Conservation (phyloP, 371 early-diverging fungal genomes). For the Actinomucor elegans region DNA sequence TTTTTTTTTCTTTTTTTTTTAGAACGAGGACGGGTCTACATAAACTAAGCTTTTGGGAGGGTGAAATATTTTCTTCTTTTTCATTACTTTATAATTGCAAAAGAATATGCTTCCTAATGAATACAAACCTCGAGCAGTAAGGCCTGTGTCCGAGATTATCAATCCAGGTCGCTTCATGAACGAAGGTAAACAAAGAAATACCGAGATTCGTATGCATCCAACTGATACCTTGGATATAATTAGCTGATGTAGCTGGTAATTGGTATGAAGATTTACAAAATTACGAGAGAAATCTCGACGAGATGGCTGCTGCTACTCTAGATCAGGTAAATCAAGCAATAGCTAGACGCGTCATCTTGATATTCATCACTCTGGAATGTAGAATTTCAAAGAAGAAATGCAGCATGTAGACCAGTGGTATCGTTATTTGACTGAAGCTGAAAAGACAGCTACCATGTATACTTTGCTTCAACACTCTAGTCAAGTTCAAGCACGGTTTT, state of each 20-base stretch:
- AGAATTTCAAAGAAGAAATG: slow-evolving; percentile 88
- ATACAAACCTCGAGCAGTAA: slow-evolving; percentile 18
- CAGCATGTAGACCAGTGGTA: slow-evolving; percentile 94
- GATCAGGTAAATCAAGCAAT: slow-evolving; percentile 55
- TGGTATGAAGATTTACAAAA: slow-evolving; percentile 91
- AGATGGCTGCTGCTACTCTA: slow-evolving; percentile 88
- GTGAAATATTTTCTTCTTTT: too few species aligned
- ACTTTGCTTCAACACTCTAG: slow-evolving; percentile 83
- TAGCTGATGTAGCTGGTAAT: slow-evolving; percentile 38
- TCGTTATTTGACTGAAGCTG: slow-evolving; percentile 82
- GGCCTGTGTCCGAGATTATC: slow-evolving; percentile 29
- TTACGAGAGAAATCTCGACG: slow-evolving; percentile 91
- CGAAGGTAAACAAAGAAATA: slow-evolving; percentile 15
- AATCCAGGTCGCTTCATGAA: slow-evolving; percentile 20
- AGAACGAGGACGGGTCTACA: too few species aligned
- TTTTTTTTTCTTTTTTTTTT: slow-evolving; percentile 3
- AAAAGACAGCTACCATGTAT: slow-evolving; percentile 88
- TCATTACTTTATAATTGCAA: too few species aligned
- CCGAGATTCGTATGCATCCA: background rate
- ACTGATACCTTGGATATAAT: background rate
- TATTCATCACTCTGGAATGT: background rate
- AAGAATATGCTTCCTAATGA: slow-evolving; percentile 21
- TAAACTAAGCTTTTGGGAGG: too few species aligned
- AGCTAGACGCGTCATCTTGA: background rate
- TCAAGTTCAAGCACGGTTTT: slow-evolving; percentile 89